Base-by-base conservation (phyloP, 2,329 filamentous ascomycete species). In the Calonectria crousiana region DNA sequence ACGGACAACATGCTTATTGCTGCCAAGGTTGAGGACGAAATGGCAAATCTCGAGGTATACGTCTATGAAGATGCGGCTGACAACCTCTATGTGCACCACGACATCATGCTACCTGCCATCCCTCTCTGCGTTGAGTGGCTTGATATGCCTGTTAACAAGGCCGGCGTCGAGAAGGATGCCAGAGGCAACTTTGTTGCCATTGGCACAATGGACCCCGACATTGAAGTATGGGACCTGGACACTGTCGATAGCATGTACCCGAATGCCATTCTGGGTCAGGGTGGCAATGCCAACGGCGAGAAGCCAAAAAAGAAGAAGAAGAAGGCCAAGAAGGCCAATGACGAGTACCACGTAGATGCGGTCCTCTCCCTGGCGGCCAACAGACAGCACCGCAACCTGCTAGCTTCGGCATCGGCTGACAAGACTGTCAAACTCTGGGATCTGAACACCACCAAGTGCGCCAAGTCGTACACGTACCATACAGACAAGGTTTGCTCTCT, bases 391-490 rank as follows among this genome's bases (percentile, higher is more conserved):
- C 93, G 96, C 77, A 98, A 98, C 84, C 90, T 99, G 72, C 91
- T 99, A 58, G 97, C 97, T 16, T 98, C 96, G 0, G 95, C 95
- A 2, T 99, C 97, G 1, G 97, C 97, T 26, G 97, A 99, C 87
- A 95, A 96, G 87, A 99, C 97, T 3, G 93, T 98, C 82, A 99
- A 99, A 88, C 91, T 99, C 26, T 99, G 97, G 97, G 97, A 99
- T 84, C 88, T 99, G 76, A 95, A 95, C 87, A 98, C 95, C 4
- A 91, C 94, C 75, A 95, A 93, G 85, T 98, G 95, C 85, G 97
- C 97, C 81, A 97, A 98, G 87, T 98, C 96, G 56, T 99, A 99
- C 89, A 90, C 92, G 20, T 95, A 98, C 86, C 97, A 99, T 87
- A 98, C 95, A 44, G 97, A 98, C 89, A 99, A 99, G 88, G 96